phyloP scores from a whole-genome alignment of 345 rosid genomes.

The Streptanthus diversifolius region DNA sequence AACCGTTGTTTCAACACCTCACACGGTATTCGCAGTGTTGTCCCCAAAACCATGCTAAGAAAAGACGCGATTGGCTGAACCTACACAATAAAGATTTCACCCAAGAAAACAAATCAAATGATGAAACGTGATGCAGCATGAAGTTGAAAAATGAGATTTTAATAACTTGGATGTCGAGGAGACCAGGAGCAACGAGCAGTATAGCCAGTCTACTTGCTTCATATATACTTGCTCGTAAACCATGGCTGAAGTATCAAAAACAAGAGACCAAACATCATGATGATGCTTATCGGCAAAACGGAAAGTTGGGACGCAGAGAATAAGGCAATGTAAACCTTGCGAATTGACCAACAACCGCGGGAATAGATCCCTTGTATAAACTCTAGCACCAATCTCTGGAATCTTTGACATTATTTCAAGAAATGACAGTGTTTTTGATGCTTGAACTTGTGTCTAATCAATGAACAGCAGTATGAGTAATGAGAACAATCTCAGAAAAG shows the following conservation, averaged over 20 bases:
- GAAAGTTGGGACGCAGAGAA: neutral
- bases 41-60: conserved; percentile 78
- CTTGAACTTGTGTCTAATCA: conserved; percentile 87
- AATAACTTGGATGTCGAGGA: conserved; percentile 81
- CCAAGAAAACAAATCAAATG: neutral
- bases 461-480: neutral
- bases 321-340: conserved; percentile 54
- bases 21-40: conserved; percentile 81
- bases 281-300: neutral
- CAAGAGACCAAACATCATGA: neutral
- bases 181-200: conserved; percentile 69
- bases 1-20: conserved; percentile 95
- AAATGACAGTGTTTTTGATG: conserved; percentile 67
- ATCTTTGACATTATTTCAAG: conserved; percentile 72
- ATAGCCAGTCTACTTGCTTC: conserved; percentile 79
- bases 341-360: conserved; percentile 92
- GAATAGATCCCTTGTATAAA: conserved; percentile 87
- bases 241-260: conserved; percentile 51
- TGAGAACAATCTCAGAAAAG: neutral
- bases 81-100: conserved; percentile 33
- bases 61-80: conserved; percentile 87
- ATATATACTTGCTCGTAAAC: conserved; percentile 81
- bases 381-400: conserved; percentile 77
- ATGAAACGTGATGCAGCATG: neutral
- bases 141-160: neutral